A percentile compares a stretch with the other conserved stretches of the same genome.
Conservation (phyloP, 176 grass and related monocot genomes). For the Aegilops speltoides region DNA sequence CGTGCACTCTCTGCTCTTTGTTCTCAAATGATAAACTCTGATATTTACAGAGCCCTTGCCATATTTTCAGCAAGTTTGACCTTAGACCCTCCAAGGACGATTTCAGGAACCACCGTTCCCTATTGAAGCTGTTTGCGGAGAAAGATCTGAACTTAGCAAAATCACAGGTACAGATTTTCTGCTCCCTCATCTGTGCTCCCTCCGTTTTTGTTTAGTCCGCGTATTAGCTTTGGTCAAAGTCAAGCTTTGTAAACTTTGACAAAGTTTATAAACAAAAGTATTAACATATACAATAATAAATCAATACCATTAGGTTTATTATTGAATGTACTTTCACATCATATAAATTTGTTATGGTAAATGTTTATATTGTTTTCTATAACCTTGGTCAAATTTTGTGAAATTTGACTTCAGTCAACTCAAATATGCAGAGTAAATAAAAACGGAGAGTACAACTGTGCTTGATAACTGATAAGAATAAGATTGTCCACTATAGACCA, state of each 20-base stretch:
- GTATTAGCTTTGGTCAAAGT: too few species aligned
- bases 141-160: constrained; percentile 57
- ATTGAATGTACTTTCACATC: too few species aligned
- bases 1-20: constrained; percentile 21
- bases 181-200: neutral
- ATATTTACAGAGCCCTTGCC: constrained; percentile 8
- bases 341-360: too few species aligned
- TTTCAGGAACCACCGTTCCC: constrained; percentile 54
- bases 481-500: neutral
- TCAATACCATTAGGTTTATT: too few species aligned
- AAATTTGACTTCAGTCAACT: too few species aligned
- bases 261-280: too few species aligned
- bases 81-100: constrained; percentile 61
- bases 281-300: too few species aligned
- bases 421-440: too few species aligned
- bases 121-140: constrained; percentile 61
- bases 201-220: too few species aligned
- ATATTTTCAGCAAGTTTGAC: constrained; percentile 77
- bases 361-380: too few species aligned
- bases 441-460: neutral
- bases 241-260: too few species aligned
- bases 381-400: too few species aligned
- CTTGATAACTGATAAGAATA: neutral
- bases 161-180: constrained; percentile 59
- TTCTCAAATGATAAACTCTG: constrained; percentile 7